phyloP scores from a whole-genome alignment of 2,329 filamentous ascomycete species.

The Macrophomina phaseolina region DNA sequence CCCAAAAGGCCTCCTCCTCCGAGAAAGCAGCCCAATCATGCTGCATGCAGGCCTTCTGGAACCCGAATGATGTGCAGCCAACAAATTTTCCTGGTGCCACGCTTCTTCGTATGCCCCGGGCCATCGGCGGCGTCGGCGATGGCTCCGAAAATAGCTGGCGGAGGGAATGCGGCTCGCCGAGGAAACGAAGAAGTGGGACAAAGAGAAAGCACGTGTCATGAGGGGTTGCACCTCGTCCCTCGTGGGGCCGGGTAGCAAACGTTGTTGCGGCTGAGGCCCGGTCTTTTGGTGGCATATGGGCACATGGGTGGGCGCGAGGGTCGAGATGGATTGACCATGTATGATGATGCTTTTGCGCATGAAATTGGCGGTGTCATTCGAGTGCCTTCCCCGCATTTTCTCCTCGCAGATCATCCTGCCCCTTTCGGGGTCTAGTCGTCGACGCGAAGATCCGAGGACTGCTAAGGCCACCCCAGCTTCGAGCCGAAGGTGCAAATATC shows the following conservation, averaged over 20 bases:
- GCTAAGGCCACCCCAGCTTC: background rate
- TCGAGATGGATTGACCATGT: background rate
- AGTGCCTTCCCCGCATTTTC: conserved; percentile 14
- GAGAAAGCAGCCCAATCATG: conserved; percentile 8
- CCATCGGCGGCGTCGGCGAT: background rate
- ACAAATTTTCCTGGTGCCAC: background rate
- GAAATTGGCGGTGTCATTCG: background rate
- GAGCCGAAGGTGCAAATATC: background rate
- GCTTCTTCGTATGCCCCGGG: background rate
- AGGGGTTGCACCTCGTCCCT: background rate
- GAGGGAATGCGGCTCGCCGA: conserved; percentile 5
- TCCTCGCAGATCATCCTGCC: conserved; percentile 10
- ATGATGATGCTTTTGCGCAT: background rate
- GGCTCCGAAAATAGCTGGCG: background rate
- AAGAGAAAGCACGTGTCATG: background rate
- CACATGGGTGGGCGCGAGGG: no score
- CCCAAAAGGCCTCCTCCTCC: background rate
- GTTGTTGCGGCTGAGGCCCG: no score
- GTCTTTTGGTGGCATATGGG: no score
- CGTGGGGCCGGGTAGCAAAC: background rate
- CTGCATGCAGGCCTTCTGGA: conserved; percentile 4
- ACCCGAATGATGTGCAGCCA: background rate
- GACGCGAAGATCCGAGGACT: background rate
- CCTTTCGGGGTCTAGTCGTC: background rate
- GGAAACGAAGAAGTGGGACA: no score